Evolutionary conservation across 208 protist species (phyloP).

Genomic region (Wallacemonas collosoma): DNA sequence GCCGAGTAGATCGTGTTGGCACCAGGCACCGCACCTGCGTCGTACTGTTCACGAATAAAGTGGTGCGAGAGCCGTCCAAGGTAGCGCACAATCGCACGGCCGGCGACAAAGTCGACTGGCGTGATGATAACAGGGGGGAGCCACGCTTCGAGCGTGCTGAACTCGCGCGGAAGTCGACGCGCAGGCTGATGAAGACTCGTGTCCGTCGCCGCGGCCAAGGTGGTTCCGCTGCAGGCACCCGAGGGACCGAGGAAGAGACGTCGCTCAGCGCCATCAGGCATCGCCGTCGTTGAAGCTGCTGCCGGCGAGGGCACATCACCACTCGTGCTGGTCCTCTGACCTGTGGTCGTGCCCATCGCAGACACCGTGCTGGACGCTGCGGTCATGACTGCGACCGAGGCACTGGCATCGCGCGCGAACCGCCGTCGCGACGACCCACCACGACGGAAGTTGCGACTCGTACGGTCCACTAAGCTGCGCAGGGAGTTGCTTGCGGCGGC

Average conservation of each 20-base stretch:
- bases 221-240: neutral
- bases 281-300: too few relatives aligned
- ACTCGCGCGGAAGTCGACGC: slow-evolving; percentile 39
- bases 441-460: slow-evolving; percentile 1
- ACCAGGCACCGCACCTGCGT: slow-evolving; percentile 25
- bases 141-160: slow-evolving; percentile 32
- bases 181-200: slow-evolving; percentile 30
- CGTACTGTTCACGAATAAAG: slow-evolving; percentile 87
- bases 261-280: neutral
- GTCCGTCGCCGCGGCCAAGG: slow-evolving; percentile 1
- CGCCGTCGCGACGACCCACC: neutral
- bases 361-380: slow-evolving; percentile 11
- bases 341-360: slow-evolving; percentile 21
- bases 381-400: too few relatives aligned
- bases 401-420: neutral
- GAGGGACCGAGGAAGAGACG: slow-evolving; percentile 6
- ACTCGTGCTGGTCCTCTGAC: too few relatives aligned
- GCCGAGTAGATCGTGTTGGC: slow-evolving; percentile 10
- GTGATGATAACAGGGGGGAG: slow-evolving; percentile 66
- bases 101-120: slow-evolving; percentile 81
- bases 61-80: slow-evolving; percentile 90
- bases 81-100: slow-evolving; percentile 79
- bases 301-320: too few relatives aligned
- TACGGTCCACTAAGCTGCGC: slow-evolving; percentile 32
- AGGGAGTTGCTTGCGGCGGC: slow-evolving; percentile 40